These are phyloP conservation scores for Jamesozyma lodderae DNA, from an alignment of 805 yeast species.

Conservation along the genomic window DNA sequence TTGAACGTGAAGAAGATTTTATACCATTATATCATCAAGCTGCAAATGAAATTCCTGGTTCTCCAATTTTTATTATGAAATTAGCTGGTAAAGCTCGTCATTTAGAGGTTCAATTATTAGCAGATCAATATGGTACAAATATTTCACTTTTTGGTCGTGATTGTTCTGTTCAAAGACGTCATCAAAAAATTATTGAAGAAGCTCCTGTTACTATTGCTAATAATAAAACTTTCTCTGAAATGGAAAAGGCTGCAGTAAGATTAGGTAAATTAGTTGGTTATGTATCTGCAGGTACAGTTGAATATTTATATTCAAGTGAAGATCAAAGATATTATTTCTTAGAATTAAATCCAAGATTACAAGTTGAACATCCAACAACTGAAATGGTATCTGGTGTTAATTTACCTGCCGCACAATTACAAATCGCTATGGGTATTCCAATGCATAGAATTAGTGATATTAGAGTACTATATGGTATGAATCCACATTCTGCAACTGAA, in stretches of 20 bases:
- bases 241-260: conserved; percentile 98
- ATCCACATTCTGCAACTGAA: conserved; percentile 83
- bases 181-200: conserved; percentile 97
- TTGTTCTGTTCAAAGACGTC: conserved; percentile 99
- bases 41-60: conserved; percentile 95
- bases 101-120: conserved; percentile 93
- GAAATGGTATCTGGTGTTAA: conserved; percentile 99
- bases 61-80: conserved; percentile 96
- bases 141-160: conserved; percentile 97
- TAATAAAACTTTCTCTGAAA: conserved; percentile 70
- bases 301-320: conserved; percentile 86
- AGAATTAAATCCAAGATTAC: conserved; percentile 96
- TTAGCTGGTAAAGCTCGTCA: conserved; percentile 97
- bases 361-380: conserved; percentile 99
- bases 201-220: conserved; percentile 97
- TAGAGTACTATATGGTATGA: conserved; percentile 87
- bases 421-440: conserved; percentile 99
- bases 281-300: conserved; percentile 99
- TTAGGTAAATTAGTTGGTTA: conserved; percentile 95
- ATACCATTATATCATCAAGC: conserved; percentile 79
- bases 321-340: conserved; percentile 93
- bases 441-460: conserved; percentile 91
- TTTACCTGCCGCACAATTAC: conserved; percentile 96
- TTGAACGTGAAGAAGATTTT: conserved; percentile 75
- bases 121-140: conserved; percentile 97